These are phyloP conservation scores for Tuber magnatum DNA, from an alignment of 495 filamentous ascomycete genomes.

Conservation along the genomic window DNA sequence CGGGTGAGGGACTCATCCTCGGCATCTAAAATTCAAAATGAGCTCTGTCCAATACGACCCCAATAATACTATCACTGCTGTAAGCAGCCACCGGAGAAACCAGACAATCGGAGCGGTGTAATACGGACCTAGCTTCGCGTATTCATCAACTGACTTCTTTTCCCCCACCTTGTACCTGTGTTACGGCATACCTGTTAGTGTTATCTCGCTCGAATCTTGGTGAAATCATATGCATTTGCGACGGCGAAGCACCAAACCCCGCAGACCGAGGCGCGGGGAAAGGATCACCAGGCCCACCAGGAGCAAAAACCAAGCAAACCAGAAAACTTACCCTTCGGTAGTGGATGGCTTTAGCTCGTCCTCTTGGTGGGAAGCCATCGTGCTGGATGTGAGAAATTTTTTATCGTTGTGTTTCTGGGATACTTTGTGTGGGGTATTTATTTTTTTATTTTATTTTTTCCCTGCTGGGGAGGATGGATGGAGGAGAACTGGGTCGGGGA, in stretches of 20 bases:
- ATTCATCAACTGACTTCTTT: conserved; percentile 94
- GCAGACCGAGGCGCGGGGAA: conserved; percentile 5
- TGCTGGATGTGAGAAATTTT: conserved; percentile 34
- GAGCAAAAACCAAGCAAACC: conserved; percentile 12
- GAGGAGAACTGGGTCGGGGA: not conserved
- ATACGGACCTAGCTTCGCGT: conserved; percentile 75
- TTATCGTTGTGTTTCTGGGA: conserved; percentile 15
- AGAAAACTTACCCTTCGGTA: conserved; percentile 58
- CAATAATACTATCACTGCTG: not conserved
- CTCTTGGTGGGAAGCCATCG: conserved; percentile 66
- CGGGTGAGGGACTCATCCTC: conserved; percentile 88
- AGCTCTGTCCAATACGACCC: not conserved
- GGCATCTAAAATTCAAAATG: conserved; percentile 45
- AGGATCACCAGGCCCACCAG: conserved; percentile 5
- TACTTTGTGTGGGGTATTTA: conserved; percentile 6
- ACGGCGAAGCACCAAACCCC: conserved; percentile 13
- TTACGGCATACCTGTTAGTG: conserved; percentile 11
- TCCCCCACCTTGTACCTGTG: conserved; percentile 81
- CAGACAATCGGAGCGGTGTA: not conserved
- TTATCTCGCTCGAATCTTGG: not conserved
- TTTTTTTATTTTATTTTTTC: conserved; percentile 9
- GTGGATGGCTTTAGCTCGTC: conserved; percentile 79
- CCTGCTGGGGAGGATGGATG: conserved; percentile 16
- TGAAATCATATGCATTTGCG: not conserved
- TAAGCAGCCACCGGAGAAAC: not conserved